Conservation (phyloP, 2,329 filamentous ascomycete genomes). For the Alternaria novae-zelandiae region DNA sequence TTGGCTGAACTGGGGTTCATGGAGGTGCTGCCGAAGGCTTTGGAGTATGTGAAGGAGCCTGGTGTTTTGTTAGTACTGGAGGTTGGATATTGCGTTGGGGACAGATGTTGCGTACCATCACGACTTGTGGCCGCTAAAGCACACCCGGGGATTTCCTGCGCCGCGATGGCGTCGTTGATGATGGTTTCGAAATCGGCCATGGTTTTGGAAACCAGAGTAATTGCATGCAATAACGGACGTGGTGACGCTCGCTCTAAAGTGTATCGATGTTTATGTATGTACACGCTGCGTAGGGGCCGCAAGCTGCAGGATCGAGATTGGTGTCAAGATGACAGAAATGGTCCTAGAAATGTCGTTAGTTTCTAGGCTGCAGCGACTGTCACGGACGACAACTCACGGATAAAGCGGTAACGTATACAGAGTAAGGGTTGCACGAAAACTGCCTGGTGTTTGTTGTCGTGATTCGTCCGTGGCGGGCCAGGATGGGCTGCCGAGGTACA, state of each 20-base stretch:
- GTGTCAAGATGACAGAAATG: background rate
- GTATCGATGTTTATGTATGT: background rate
- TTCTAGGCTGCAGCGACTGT: background rate
- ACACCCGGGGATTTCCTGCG: conserved; percentile 34
- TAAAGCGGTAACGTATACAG: background rate
- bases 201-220: background rate
- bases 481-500: background rate
- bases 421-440: background rate
- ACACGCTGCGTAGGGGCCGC: background rate
- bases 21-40: conserved; percentile 44
- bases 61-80: background rate
- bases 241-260: accelerated
- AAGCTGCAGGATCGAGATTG: background rate
- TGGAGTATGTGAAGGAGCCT: conserved; percentile 48
- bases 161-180: conserved; percentile 27
- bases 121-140: conserved; percentile 32
- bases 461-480: background rate
- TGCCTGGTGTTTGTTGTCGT: background rate
- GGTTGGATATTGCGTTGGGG: too few species aligned
- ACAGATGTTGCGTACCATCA: conserved; percentile 24
- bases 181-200: conserved; percentile 35
- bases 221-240: background rate
- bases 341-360: background rate
- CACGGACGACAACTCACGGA: background rate
- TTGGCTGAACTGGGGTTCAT: conserved; percentile 25